Evolutionary conservation across 805 yeast species (phyloP).

Genomic region (Lachancea sp.): DNA sequence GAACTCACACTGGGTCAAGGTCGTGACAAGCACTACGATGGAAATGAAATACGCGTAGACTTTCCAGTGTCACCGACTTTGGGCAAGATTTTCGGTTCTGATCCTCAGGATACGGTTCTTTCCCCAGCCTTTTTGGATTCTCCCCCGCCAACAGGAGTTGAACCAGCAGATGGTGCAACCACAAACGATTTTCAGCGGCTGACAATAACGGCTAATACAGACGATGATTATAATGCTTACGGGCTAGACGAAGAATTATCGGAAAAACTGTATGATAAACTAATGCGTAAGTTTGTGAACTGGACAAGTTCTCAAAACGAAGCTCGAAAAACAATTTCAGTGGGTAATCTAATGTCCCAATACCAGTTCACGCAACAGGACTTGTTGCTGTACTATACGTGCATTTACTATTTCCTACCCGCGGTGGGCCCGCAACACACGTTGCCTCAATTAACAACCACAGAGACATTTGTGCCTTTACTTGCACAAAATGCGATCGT

Average conservation of each 20-base stretch:
- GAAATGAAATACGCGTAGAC: neutral
- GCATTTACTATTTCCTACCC: slow-evolving; percentile 17
- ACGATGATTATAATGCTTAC: slow-evolving; percentile 9
- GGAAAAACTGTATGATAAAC: slow-evolving; percentile 5
- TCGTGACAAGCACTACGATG: too few relatives aligned
- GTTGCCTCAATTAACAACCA: slow-evolving; percentile 16
- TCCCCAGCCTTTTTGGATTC: slow-evolving; percentile 3
- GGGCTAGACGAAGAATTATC: slow-evolving; percentile 10
- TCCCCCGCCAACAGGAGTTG: slow-evolving; percentile 1
- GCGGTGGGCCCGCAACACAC: slow-evolving; percentile 20
- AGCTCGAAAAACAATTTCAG: neutral
- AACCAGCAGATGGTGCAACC: neutral
- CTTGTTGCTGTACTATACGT: slow-evolving; percentile 15
- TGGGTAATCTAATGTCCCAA: slow-evolving; percentile 1
- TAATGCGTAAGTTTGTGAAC: slow-evolving; percentile 9
- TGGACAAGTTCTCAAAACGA: slow-evolving; percentile 5
- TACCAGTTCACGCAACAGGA: slow-evolving; percentile 12
- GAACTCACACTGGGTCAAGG: neutral
- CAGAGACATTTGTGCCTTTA: slow-evolving; percentile 16
- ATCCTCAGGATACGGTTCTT: neutral
- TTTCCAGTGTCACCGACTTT: neutral
- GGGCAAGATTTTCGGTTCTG: slow-evolving; percentile 2
- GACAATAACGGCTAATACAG: neutral
- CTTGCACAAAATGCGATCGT: slow-evolving; percentile 15
- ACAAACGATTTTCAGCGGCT: neutral